Base-by-base conservation (phyloP, 805 yeast genomes). In the Blastobotrys terrestris region DNA sequence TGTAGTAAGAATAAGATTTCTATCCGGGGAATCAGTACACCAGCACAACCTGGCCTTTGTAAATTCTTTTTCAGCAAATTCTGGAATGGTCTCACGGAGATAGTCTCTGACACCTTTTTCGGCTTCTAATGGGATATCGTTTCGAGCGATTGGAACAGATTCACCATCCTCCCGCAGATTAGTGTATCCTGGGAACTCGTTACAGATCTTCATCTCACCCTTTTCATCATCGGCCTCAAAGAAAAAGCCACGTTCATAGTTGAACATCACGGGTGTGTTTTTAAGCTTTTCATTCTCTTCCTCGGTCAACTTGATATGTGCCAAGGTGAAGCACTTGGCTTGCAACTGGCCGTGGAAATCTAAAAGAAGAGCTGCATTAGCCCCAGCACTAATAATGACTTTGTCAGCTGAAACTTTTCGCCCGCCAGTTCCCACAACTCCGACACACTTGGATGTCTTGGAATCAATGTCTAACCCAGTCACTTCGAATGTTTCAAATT, bases 271-370 rank as follows among this genome's bases (percentile, higher is more conserved):
- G 1, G 77, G 77, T 7, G 62, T 55, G 14, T 60, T 60, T 55
- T 63, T 72, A 21, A 70, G 54, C 13, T 51, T 41, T 5, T 48
- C 44, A 20, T 71, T 68, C 55, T 73, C 74, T 18, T 63, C 67
- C 0, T 63, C 66, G 3, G 68, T 58, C 4, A 73, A 53, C 56
- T 66, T 63, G 31, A 73, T 67, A 54, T 73, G 77, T 13, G 70
- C 76, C 31, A 73, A 70, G 11, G 76, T 67, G 72, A 72, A 73
- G 45, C 73, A 68, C 52, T 70, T 72, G 26, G 75, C 74, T 2
- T 68, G 52, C 11, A 72, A 55, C 50, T 72, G 76, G 2, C 64
- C 65, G 41, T 66, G 51, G 56, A 70, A 70, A 51, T 72, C 72
- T 11, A 72, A 48, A 22, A 73, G 52, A 46, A 63, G 64, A 31